Base-by-base conservation (phyloP, 257 asterid genomes). In the Gardenia jasminoides region DNA sequence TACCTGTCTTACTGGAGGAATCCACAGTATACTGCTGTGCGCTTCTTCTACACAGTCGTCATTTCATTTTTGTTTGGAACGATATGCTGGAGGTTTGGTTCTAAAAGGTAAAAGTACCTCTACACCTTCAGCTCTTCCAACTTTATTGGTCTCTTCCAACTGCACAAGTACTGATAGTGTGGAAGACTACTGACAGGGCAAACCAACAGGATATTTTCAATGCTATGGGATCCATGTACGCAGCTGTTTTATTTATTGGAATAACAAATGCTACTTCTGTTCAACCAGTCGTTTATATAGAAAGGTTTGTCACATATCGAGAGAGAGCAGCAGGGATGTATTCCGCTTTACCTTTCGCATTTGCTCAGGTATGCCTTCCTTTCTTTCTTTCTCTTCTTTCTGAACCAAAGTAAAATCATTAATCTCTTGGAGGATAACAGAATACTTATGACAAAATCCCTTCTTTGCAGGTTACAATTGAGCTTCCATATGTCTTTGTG, bases 311-410 rank as follows among this genome's bases (percentile, higher is more conserved):
- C 78, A 92, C 97, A 15, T 94, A 94, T 65, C 85, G 97, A 85
- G 98, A 94, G 77, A 88, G 98, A 70, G 98, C 97, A 67, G 98
- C 97, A 2, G 97, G 98, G 85, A 94, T 92, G 90, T 94, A 94
- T 84, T 94, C 98, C 43, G 97, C 98, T 74, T 74, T 91, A 80
- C 93, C 97, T 22, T 92, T 91, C 77, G 98, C 97, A 72, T 91
- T 92, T 80, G 96, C 96, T 75, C 98, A 94, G 97, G 98, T 93
- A 64, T 44, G 47, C 47, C 44, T 76, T 78, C 7, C 19, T 41
- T 15, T 72, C 64, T 69, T 79, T 50, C 72, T 70, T 62, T 71
- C 16, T n/a, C 50, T 74, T 67, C 59, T 67, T 61, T 76, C 54
- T 9, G 56, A 20, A 44, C 48, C 33, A 64, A 74, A 54, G 1